Conservation (phyloP, 768 basidiomycete species). For the Russula earlei region DNA sequence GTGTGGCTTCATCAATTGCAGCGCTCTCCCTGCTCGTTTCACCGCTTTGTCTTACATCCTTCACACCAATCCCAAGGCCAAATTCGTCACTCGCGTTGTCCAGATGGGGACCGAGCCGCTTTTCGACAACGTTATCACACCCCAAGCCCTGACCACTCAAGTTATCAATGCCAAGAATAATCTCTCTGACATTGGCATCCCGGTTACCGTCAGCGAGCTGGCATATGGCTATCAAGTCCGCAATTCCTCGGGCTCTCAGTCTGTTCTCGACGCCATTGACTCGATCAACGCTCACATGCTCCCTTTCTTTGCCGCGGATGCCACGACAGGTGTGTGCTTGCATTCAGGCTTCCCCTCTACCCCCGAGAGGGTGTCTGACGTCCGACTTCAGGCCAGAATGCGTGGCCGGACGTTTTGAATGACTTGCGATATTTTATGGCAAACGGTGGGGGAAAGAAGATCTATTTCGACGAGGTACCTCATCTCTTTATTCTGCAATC, state of each 20-base stretch:
- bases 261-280: slow-evolving; percentile 50
- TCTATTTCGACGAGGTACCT: slow-evolving; percentile 57
- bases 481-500: neutral
- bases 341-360: neutral
- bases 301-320: slow-evolving; percentile 51
- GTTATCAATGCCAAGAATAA: slow-evolving; percentile 39
- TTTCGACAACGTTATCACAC: slow-evolving; percentile 44
- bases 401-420: slow-evolving; percentile 50
- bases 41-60: slow-evolving; percentile 23
- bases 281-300: slow-evolving; percentile 59
- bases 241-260: slow-evolving; percentile 34
- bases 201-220: slow-evolving; percentile 45
- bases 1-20: slow-evolving; percentile 26
- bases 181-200: slow-evolving; percentile 43
- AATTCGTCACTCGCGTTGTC: slow-evolving; percentile 53
- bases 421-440: slow-evolving; percentile 60
- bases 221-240: slow-evolving; percentile 35
- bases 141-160: slow-evolving; percentile 38
- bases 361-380: neutral
- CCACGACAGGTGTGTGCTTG: slow-evolving; percentile 39
- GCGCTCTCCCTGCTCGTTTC: slow-evolving; percentile 12
- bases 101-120: slow-evolving; percentile 70
- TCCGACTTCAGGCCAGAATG: slow-evolving; percentile 35
- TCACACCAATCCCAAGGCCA: slow-evolving; percentile 32
- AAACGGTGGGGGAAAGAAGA: slow-evolving; percentile 58